Conservation (phyloP, 202 grass and related monocot species). For the Setaria italica region DNA sequence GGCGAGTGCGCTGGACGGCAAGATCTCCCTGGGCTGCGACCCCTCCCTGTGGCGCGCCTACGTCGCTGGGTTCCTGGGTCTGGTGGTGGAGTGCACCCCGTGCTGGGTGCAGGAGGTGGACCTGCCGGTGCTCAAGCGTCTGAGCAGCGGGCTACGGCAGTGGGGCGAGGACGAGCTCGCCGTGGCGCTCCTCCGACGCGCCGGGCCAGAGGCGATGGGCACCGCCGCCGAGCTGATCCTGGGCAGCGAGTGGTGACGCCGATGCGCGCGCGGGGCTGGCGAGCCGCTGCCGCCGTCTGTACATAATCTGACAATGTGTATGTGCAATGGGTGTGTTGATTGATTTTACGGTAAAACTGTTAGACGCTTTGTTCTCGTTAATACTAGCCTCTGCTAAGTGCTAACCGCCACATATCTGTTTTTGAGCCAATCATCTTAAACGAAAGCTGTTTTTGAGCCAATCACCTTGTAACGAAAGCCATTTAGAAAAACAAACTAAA, state of each 20-base stretch:
- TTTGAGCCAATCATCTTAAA: not conserved
- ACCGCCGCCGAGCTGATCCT: constrained; percentile 76
- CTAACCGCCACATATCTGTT: not conserved
- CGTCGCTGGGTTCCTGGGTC: constrained; percentile 70
- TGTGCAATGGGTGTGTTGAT: not conserved
- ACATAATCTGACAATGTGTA: constrained; percentile 32
- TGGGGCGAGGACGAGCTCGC: constrained; percentile 87
- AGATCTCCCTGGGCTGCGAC: constrained; percentile 85
- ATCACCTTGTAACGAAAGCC: not conserved
- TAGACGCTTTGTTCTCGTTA: not conserved
- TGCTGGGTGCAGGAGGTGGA: constrained; percentile 89
- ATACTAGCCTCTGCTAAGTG: constrained; percentile 4
- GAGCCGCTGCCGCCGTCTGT: not conserved
- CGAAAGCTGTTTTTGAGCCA: not conserved
- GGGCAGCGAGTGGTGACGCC: constrained; percentile 49
- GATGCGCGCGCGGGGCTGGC: not conserved
- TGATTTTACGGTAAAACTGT: not conserved
- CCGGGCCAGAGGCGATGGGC: constrained; percentile 61
- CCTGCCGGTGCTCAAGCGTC: constrained; percentile 61
- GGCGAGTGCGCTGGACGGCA: constrained; percentile 77
- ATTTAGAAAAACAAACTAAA: not conserved
- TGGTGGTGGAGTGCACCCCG: constrained; percentile 82
- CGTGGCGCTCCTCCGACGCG: constrained; percentile 60
- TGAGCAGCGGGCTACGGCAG: constrained; percentile 66
- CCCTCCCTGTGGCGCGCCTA: constrained; percentile 77